Base-by-base conservation (phyloP, 495 filamentous ascomycete species). In the Durotheca rogersii region DNA sequence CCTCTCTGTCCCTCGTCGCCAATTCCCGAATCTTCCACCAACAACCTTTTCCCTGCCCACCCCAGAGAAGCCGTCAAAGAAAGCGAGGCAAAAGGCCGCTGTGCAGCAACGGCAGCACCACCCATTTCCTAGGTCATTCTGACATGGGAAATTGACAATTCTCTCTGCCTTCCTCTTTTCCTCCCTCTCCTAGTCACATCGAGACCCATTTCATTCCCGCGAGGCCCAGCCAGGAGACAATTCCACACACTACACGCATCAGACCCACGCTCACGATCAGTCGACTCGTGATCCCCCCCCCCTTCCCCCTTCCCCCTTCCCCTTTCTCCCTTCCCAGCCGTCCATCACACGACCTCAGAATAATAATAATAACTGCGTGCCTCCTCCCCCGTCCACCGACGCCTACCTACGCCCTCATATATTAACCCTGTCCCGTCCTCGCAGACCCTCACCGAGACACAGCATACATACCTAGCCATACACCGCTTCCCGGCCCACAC, bases 1-100 rank as follows among this genome's bases (percentile, higher is more conserved):
- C 18, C 27, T 7, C 33, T 35, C 25, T 41, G 4, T 14, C 23
- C 21, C 44, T 44, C 51, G 31, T 56, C 47, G 56, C 51, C 56
- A 55, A 60, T 60, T 60, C 56, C 56, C 56, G 56, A 60, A 60
- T 55, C 56, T 60, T 60, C 56, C 34, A 60, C 51, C 46, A 60
- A 51, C 56, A n/a, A n/a, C n/a, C n/a, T n/a, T 5, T n/a, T 3
- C 11, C 32, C 51, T 15, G 25, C 37, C 46, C 41, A 55, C 51
- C 47, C 50, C 27, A 53, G 46, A 52, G 50, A 56, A 56, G 3
- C 32, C 32, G 5, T 11, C 32, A 35, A 35, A 3, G 12, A 35
- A n/a, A 11, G 12, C 11, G 11, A n/a, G n/a, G n/a, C n/a, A n/a
- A n/a, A n/a, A n/a, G n/a, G n/a, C 12, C 31, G 39, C 38, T 1